phyloP scores from a whole-genome alignment of 306 rosid genomes.

The Dryas drummondii region DNA sequence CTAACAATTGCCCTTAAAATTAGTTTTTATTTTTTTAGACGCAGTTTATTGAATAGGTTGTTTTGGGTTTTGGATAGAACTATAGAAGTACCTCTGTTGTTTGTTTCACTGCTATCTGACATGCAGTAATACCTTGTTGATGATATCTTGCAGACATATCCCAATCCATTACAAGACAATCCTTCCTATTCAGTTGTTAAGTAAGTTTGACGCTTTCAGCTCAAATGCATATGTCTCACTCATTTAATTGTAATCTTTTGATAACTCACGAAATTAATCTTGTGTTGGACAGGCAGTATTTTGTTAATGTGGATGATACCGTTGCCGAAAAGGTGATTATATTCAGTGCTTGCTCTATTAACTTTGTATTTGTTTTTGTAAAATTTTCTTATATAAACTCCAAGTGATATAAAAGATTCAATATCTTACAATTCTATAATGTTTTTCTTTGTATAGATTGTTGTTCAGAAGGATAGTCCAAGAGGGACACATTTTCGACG shows the following conservation, averaged over 20 bases:
- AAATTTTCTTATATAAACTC: not conserved
- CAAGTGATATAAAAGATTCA: not conserved
- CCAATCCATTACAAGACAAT: constrained; percentile 47
- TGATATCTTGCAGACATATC: constrained; percentile 36
- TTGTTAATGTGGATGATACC: constrained; percentile 39
- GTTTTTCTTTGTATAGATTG: constrained; percentile 34
- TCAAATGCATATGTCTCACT: not conserved
- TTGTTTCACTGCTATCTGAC: not conserved
- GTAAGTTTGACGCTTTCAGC: constrained; percentile 29
- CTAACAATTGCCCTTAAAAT: too few species aligned
- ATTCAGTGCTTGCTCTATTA: not conserved
- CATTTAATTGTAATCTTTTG: not conserved
- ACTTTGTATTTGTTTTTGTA: too few species aligned
- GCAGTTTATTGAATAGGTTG: too few species aligned
- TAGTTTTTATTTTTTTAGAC: too few species aligned
- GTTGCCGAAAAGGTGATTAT: constrained; percentile 51
- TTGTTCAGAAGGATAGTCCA: constrained; percentile 35
- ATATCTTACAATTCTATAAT: not conserved
- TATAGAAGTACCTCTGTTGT: not conserved
- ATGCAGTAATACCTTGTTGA: not conserved
- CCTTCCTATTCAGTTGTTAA: constrained; percentile 51
- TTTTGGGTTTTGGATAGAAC: too few species aligned
- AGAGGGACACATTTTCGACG: constrained; percentile 48
- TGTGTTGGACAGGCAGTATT: constrained; percentile 37
- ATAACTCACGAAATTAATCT: not conserved